These are phyloP conservation scores for Coniella lustricola DNA, from an alignment of 2,329 filamentous ascomycete species.

Conservation along the genomic window DNA sequence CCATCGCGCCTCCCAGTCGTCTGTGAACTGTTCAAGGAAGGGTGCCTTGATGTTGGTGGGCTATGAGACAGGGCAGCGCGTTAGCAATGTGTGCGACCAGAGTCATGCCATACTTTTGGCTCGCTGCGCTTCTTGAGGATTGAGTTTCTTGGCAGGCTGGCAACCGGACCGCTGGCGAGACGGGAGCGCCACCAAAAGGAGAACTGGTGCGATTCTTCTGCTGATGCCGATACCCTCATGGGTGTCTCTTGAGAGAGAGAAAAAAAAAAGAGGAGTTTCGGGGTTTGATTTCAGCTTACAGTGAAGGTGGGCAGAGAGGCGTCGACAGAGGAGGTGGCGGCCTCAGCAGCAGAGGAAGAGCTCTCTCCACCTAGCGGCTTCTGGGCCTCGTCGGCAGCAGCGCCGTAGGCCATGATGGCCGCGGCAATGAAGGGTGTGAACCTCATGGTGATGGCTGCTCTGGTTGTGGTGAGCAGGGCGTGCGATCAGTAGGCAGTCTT, in stretches of 20 bases:
- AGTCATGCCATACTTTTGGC: not conserved
- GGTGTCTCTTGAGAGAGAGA: not conserved
- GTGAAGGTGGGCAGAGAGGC: constrained; percentile 77
- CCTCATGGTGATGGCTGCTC: constrained; percentile 62
- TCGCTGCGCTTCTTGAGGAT: not conserved
- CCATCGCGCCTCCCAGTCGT: constrained; percentile 92
- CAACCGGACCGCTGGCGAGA: too few relatives aligned
- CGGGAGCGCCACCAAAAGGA: too few relatives aligned
- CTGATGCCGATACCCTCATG: not conserved
- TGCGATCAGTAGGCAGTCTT: constrained; percentile 7
- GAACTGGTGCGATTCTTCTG: not conserved
- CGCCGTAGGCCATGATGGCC: constrained; percentile 63
- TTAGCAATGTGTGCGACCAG: not conserved
- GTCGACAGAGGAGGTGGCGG: constrained; percentile 44
- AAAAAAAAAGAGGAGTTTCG: too few relatives aligned
- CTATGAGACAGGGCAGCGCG: constrained; percentile 41
- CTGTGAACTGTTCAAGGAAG: constrained; percentile 97
- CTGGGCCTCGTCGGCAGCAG: constrained; percentile 61
- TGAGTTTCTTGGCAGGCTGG: not conserved
- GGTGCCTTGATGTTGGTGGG: constrained; percentile 82
- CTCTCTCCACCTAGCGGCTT: constrained; percentile 43
- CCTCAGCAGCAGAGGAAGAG: constrained; percentile 36
- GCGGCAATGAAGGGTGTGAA: constrained; percentile 73
- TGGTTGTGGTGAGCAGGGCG: constrained; percentile 1
- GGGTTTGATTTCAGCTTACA: constrained; percentile 55